Percentiles rank a stretch among this genome's conserved stretches.
Evolutionary conservation across 306 rosid genomes (phyloP).

Genomic region (Hippophae tibetana): DNA sequence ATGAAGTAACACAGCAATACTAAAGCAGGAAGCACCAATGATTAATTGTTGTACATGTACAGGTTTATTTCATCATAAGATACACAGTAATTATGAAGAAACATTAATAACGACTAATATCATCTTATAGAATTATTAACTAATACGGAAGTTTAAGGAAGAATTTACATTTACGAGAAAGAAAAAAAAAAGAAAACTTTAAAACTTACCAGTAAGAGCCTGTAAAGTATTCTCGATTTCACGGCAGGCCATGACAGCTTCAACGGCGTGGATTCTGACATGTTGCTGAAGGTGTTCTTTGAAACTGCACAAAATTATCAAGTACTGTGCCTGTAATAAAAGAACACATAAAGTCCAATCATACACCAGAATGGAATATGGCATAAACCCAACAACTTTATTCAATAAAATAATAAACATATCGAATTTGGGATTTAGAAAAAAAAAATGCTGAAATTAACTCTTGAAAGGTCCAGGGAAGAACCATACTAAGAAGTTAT

Average conservation of each 20-base stretch:
- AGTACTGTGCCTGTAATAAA: not conserved
- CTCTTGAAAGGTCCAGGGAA: not conserved
- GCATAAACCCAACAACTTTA: too few relatives aligned
- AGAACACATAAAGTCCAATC: not conserved
- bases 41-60: too few relatives aligned
- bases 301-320: slow-evolving; percentile 19
- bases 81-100: too few relatives aligned
- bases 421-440: too few relatives aligned
- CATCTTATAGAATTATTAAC: too few relatives aligned
- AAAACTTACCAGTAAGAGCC: slow-evolving; percentile 71
- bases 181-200: too few relatives aligned
- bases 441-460: not conserved
- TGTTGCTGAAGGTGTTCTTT: slow-evolving; percentile 98
- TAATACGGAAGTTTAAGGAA: not conserved
- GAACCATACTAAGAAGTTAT: slow-evolving; percentile 34
- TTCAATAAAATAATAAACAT: too few relatives aligned
- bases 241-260: slow-evolving; percentile 99
- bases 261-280: slow-evolving; percentile 95
- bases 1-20: too few relatives aligned
- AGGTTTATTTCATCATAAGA: too few relatives aligned
- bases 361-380: too few relatives aligned
- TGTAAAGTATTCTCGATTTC: slow-evolving; percentile 91
- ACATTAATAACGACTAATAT: too few relatives aligned
- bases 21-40: too few relatives aligned
- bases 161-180: not conserved